phyloP scores from a whole-genome alignment of 2,329 filamentous ascomycete species.

The Ophiostoma sp. region DNA sequence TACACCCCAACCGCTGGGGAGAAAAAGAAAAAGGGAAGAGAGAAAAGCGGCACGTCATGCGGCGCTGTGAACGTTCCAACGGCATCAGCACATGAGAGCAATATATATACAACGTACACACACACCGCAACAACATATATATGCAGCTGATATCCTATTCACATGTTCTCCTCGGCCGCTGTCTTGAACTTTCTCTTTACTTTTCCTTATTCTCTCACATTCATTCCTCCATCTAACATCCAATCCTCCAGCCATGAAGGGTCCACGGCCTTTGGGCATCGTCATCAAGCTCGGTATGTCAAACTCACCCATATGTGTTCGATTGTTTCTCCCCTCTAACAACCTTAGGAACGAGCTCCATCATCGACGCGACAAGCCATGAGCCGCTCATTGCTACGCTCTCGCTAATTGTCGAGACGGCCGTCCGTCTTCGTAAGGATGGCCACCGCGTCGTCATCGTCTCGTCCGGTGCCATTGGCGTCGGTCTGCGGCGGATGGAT shows the following conservation, averaged over 20 bases:
- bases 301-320: background rate
- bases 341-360: conserved; percentile 86
- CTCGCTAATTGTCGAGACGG: conserved; percentile 91
- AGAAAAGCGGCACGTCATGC: background rate
- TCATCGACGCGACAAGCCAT: conserved; percentile 93
- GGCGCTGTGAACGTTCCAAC: background rate
- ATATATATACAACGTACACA: background rate
- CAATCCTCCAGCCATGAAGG: conserved; percentile 59
- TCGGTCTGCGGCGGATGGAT: conserved; percentile 88
- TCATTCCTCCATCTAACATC: conserved; percentile 11
- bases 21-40: background rate
- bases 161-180: background rate
- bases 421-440: conserved; percentile 81
- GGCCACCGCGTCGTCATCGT: conserved; percentile 94
- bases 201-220: background rate
- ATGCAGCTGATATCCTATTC: background rate
- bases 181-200: background rate
- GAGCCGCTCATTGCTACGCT: conserved; percentile 89
- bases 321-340: background rate
- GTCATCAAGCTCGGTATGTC: conserved; percentile 83
- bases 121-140: background rate
- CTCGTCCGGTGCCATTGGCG: conserved; percentile 94
- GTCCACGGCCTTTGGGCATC: conserved; percentile 66
- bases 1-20: background rate
- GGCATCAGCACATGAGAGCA: background rate